These are phyloP conservation scores for Calocybe indica DNA, from an alignment of 768 basidiomycete species.

Conservation along the genomic window DNA sequence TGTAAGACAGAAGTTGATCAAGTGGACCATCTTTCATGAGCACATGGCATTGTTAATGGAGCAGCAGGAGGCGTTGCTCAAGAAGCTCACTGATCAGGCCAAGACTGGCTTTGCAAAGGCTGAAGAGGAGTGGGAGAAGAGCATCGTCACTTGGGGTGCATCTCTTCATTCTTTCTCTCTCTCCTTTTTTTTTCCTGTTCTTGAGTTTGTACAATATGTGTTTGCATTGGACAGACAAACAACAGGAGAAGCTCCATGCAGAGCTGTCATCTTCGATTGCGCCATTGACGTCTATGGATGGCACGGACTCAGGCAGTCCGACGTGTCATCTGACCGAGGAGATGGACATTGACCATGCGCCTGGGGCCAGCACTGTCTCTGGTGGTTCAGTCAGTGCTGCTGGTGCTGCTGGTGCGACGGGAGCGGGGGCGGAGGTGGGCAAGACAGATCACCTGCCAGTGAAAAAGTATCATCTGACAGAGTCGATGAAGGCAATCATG, in stretches of 20 bases:
- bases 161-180: neutral
- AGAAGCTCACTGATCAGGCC: constrained; percentile 55
- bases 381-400: constrained; percentile 5
- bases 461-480: constrained; percentile 76
- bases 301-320: constrained; percentile 30
- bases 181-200: constrained; percentile 1
- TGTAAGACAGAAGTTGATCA: constrained; percentile 75
- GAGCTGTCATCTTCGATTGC: constrained; percentile 10
- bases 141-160: constrained; percentile 61
- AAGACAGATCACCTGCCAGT: constrained; percentile 47
- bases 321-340: constrained; percentile 43
- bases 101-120: constrained; percentile 63
- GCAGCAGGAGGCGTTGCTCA: constrained; percentile 64
- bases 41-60: constrained; percentile 62
- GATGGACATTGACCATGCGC: constrained; percentile 30
- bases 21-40: constrained; percentile 76
- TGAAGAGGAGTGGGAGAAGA: constrained; percentile 73
- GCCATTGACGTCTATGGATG: constrained; percentile 18
- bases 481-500: constrained; percentile 71
- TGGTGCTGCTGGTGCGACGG: constrained; percentile 12
- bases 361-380: constrained; percentile 1
- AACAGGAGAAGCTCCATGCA: constrained; percentile 48
- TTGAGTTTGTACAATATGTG: neutral
- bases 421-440: constrained; percentile 13
- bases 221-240: constrained; percentile 28